Conservation (phyloP, 345 rosid genomes). For the Aquilaria malaccensis region DNA sequence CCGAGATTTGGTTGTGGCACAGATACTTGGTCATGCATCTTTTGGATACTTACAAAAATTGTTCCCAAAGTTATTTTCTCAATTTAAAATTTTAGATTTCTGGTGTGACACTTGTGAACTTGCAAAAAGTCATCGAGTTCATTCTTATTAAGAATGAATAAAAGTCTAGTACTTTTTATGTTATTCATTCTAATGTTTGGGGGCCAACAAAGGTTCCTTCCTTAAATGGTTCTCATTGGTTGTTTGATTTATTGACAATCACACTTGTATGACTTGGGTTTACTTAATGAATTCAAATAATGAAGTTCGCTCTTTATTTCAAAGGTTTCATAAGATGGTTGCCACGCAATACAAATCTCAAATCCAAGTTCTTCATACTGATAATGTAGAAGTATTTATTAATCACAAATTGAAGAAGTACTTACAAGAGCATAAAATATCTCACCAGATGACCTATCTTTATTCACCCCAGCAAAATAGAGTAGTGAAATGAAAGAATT, state of each 20-base stretch:
- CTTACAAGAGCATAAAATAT: background rate
- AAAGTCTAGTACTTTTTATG: background rate
- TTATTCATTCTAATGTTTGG: slow-evolving; percentile 4
- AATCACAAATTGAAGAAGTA: no score
- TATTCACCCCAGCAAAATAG: slow-evolving; percentile 3
- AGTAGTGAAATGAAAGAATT: background rate
- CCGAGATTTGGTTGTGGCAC: no score
- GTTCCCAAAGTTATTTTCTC: no score
- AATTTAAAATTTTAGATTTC: background rate
- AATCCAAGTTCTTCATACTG: background rate
- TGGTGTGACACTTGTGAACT: background rate
- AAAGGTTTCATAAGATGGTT: background rate
- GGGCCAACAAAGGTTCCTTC: background rate
- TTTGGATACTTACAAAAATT: no score
- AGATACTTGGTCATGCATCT: no score
- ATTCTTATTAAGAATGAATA: background rate
- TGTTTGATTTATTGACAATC: slow-evolving; percentile 8
- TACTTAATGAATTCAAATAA: background rate
- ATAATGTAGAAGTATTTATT: background rate
- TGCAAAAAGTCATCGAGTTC: slow-evolving; percentile 1
- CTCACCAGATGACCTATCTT: background rate
- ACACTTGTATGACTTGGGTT: slow-evolving; percentile 3
- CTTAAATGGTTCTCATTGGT: background rate
- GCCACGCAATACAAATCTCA: background rate
- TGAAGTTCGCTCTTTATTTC: background rate